Conservation (phyloP, 2,329 filamentous ascomycete species). For the Colletotrichum plurivorum region DNA sequence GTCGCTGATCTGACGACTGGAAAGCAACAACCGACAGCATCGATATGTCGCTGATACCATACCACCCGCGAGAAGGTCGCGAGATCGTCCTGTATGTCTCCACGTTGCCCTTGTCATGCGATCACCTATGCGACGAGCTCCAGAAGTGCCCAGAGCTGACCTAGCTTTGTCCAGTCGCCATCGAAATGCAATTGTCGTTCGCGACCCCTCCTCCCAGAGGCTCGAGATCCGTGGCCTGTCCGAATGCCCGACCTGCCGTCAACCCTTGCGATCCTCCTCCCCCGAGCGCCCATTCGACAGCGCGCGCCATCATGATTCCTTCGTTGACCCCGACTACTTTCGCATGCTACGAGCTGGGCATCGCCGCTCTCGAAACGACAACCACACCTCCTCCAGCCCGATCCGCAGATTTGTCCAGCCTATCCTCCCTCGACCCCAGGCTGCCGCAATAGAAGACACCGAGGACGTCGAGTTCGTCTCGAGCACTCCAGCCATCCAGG, state of each 20-base stretch:
- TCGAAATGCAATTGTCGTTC: slow-evolving; percentile 92
- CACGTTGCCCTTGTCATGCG: background rate
- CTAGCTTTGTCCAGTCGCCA: slow-evolving; percentile 76
- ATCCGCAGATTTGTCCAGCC: slow-evolving; percentile 68
- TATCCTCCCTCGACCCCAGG: slow-evolving; percentile 48
- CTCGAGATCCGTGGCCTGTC: slow-evolving; percentile 84
- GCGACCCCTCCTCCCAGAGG: slow-evolving; percentile 86
- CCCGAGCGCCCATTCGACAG: slow-evolving; percentile 66
- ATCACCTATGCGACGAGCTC: background rate
- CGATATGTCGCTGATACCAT: slow-evolving; percentile 80
- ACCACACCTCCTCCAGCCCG: slow-evolving; percentile 64
- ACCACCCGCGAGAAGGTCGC: slow-evolving; percentile 78
- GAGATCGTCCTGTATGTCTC: slow-evolving; percentile 83
- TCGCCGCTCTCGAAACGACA: slow-evolving; percentile 58
- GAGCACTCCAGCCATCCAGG: slow-evolving; percentile 65
- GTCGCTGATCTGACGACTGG: slow-evolving; percentile 30
- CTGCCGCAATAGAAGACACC: slow-evolving; percentile 46
- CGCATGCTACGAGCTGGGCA: slow-evolving; percentile 82
- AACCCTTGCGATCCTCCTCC: slow-evolving; percentile 70
- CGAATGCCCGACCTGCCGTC: slow-evolving; percentile 93
- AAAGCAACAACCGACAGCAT: background rate
- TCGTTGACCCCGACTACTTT: slow-evolving; percentile 94
- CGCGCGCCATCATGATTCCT: slow-evolving; percentile 69
- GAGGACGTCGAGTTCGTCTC: slow-evolving; percentile 66
- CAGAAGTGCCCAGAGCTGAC: slow-evolving; percentile 1